phyloP scores from a whole-genome alignment of 495 filamentous ascomycete genomes.

The Parmelia sp. region DNA sequence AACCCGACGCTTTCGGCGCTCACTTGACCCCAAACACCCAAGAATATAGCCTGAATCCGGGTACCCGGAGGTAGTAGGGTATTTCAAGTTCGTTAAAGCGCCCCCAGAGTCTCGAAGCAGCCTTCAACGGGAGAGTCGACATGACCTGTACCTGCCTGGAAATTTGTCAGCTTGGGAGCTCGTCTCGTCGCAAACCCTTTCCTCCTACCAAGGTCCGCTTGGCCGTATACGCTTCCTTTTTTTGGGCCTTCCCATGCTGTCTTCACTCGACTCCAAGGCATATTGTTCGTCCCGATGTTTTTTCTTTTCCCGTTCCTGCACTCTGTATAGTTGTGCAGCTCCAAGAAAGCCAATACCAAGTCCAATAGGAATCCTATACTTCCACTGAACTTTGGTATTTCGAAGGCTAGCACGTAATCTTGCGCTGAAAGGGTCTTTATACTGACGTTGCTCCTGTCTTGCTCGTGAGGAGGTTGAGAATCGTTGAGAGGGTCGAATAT shows the following conservation, averaged over 20 bases:
- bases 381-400: constrained; percentile 82
- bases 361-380: constrained; percentile 79
- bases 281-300: constrained; percentile 42
- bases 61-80: constrained; percentile 81
- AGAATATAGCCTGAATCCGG: constrained; percentile 92
- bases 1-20: constrained; percentile 18
- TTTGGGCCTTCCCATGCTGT: constrained; percentile 45
- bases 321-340: constrained; percentile 74
- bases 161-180: constrained; percentile 13
- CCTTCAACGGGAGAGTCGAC: constrained; percentile 92
- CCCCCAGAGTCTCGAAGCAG: constrained; percentile 87
- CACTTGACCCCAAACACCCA: constrained; percentile 89
- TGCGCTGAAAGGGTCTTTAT: constrained; percentile 56
- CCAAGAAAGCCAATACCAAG: constrained; percentile 86
- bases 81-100: constrained; percentile 90
- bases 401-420: constrained; percentile 56
- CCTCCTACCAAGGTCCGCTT: constrained; percentile 74
- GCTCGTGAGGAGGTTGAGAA: constrained; percentile 28
- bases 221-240: constrained; percentile 67
- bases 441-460: constrained; percentile 33
- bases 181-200: not conserved
- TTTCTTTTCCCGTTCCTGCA: constrained; percentile 51
- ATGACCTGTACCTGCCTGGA: constrained; percentile 87
- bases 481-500: not conserved
- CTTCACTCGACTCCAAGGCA: constrained; percentile 31